Conservation (phyloP, 352 stramenopile genomes). For the Pythium rhizo-oryzae region DNA sequence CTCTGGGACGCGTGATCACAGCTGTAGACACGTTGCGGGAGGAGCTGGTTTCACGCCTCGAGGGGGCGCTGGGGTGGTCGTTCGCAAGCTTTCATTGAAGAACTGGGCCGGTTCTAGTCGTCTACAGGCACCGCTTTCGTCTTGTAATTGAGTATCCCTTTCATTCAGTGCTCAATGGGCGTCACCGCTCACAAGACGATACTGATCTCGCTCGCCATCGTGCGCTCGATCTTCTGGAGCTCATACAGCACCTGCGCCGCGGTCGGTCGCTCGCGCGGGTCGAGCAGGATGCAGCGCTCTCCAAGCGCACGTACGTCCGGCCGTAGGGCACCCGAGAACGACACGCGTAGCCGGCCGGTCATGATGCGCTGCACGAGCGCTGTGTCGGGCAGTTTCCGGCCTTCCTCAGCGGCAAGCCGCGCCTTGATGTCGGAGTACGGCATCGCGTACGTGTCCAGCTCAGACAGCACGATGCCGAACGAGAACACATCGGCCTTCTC, state of each 20-base stretch:
- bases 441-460: slow-evolving; percentile 36
- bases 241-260: slow-evolving; percentile 18
- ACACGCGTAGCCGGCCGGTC: slow-evolving; percentile 6
- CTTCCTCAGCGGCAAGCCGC: neutral
- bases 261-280: slow-evolving; percentile 10
- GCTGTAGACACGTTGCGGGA: too few relatives aligned
- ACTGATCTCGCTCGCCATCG: slow-evolving; percentile 2
- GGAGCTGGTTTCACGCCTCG: too few relatives aligned
- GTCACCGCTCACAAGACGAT: slow-evolving; percentile 5
- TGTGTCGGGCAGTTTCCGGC: neutral
- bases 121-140: neutral
- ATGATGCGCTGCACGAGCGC: slow-evolving; percentile 21
- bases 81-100: too few relatives aligned
- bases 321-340: slow-evolving; percentile 4
- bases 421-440: slow-evolving; percentile 18
- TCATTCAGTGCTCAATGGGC: neutral
- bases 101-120: too few relatives aligned
- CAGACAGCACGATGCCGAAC: slow-evolving; percentile 42
- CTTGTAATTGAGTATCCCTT: neutral
- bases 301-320: slow-evolving; percentile 1
- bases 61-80: too few relatives aligned
- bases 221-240: slow-evolving; percentile 16
- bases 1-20: too few relatives aligned
- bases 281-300: slow-evolving; percentile 8
- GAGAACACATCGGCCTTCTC: slow-evolving; percentile 52